Evolutionary conservation across 306 rosid species (phyloP).

Genomic region (Herpetospermum pedunculosum): DNA sequence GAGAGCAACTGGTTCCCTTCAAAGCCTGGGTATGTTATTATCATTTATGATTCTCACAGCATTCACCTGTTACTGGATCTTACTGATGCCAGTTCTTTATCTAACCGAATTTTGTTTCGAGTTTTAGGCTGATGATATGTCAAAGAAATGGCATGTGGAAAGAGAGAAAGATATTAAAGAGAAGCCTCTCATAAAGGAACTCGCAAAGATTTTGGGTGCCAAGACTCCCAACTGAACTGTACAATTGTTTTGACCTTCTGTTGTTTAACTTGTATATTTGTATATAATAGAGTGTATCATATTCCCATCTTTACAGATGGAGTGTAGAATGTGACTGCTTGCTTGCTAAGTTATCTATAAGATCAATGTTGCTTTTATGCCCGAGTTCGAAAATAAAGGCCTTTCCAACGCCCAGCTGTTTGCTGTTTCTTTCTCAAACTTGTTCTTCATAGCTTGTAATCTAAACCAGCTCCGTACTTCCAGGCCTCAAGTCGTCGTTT

Average conservation of each 20-base stretch:
- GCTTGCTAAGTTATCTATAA: neutral
- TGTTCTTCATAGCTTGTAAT: conserved; percentile 46
- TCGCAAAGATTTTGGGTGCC: conserved; percentile 42
- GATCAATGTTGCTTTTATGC: neutral
- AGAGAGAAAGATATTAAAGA: conserved; percentile 42
- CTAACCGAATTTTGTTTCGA: neutral
- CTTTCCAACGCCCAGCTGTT: neutral
- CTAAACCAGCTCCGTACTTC: conserved; percentile 96
- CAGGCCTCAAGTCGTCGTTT: conserved; percentile 76
- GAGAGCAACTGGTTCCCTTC: conserved; percentile 45
- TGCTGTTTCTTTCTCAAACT: neutral
- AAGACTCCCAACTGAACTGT: conserved; percentile 31
- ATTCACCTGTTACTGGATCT: conserved; percentile 14
- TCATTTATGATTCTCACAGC: conserved; percentile 3
- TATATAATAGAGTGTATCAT: neutral
- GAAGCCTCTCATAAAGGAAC: conserved; percentile 57
- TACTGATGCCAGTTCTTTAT: neutral
- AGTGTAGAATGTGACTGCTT: neutral
- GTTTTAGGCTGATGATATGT: conserved; percentile 54
- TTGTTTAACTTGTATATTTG: neutral
- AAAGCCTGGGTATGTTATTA: conserved; percentile 51
- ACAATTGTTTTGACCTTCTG: neutral
- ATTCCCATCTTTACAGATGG: neutral
- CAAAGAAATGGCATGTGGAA: conserved; percentile 63
- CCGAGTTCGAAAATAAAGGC: neutral